phyloP scores from a whole-genome alignment of 345 rosid genomes.

The Eucalyptus cloeziana region DNA sequence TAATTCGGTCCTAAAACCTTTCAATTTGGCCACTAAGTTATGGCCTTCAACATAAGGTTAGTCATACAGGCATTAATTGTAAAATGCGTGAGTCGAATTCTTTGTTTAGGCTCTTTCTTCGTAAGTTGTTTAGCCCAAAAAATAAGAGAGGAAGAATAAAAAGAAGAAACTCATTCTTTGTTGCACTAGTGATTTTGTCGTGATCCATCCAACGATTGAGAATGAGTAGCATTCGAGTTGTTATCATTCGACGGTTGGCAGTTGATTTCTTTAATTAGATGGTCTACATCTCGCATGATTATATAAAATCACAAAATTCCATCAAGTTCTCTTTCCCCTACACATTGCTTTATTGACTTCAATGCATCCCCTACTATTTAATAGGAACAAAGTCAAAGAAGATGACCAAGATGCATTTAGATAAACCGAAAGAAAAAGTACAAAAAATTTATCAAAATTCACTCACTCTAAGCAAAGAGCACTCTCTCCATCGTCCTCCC shows the following conservation, averaged over 20 bases:
- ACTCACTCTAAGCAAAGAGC: background rate
- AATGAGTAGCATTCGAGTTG: background rate
- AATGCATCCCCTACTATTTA: background rate
- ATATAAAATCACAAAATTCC: background rate
- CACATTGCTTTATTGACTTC: background rate
- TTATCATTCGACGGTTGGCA: background rate
- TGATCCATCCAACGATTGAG: background rate
- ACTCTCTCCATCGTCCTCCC: background rate
- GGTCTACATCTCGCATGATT: background rate
- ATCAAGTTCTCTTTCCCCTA: background rate
- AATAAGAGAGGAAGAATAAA: background rate
- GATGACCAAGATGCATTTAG: background rate
- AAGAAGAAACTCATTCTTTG: background rate
- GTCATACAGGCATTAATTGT: fast-evolving
- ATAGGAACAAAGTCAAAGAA: background rate
- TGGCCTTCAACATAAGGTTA: background rate
- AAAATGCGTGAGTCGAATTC: fast-evolving
- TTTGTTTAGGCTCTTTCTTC: background rate
- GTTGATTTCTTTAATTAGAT: background rate
- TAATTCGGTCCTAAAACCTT: fast-evolving
- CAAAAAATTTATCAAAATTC: background rate
- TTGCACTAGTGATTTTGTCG: background rate
- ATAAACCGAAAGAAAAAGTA: background rate
- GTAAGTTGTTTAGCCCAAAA: background rate
- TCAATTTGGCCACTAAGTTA: background rate